Percentiles rank a stretch among this genome's conserved stretches.
Evolutionary conservation across 495 filamentous ascomycete species (phyloP).

Genomic region (Alectoria sarmentosa): DNA sequence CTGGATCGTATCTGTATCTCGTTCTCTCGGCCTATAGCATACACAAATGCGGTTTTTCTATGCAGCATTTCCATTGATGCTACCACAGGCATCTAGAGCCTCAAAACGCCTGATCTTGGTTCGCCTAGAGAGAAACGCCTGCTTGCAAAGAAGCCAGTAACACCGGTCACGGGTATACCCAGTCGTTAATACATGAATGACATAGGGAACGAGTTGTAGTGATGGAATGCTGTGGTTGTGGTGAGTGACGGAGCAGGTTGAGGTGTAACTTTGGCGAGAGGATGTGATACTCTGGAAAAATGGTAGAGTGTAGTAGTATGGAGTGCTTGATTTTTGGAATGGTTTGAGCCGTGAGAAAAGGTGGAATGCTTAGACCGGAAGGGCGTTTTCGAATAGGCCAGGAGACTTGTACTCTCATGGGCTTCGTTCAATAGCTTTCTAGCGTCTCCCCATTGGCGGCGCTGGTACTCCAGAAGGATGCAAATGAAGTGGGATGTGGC

Average conservation of each 20-base stretch:
- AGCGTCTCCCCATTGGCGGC: background rate
- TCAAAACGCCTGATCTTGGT: background rate
- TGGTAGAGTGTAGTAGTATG: background rate
- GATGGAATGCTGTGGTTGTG: background rate
- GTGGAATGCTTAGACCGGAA: background rate
- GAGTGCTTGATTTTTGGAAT: background rate
- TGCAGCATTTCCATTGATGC: background rate
- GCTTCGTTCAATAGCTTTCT: background rate
- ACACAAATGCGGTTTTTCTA: background rate
- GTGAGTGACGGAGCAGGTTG: background rate
- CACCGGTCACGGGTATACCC: slow-evolving; percentile 4
- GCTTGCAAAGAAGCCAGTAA: background rate
- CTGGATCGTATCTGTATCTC: background rate
- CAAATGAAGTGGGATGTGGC: background rate
- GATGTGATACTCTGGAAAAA: background rate
- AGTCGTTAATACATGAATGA: slow-evolving; percentile 5
- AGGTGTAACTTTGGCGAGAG: background rate
- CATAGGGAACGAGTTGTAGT: background rate
- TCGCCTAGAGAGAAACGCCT: background rate
- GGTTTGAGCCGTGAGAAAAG: background rate
- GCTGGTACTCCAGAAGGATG: background rate
- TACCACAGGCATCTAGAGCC: background rate
- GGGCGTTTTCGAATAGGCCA: background rate
- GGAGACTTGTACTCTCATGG: no score
- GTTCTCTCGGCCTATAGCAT: background rate